phyloP scores from a whole-genome alignment of 805 yeast species.

The Zygotorulaspora florentina region DNA sequence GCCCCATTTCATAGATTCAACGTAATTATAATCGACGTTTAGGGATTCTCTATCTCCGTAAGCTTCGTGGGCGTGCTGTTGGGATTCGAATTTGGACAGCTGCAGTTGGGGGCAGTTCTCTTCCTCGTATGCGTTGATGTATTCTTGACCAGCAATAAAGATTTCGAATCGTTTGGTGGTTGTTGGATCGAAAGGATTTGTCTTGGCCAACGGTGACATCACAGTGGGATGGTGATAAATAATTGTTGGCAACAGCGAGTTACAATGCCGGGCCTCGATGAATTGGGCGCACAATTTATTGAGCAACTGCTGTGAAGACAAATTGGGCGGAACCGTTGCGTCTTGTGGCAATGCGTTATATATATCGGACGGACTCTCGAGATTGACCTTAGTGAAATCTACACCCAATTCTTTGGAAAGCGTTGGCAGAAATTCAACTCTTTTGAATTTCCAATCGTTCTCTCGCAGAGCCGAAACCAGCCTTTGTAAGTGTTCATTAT shows the following conservation, averaged over 20 bases:
- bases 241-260: constrained; percentile 53
- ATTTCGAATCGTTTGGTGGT: constrained; percentile 76
- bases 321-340: background rate
- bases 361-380: constrained; percentile 28
- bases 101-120: constrained; percentile 85
- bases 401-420: constrained; percentile 22
- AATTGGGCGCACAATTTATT: constrained; percentile 58
- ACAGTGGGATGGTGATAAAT: constrained; percentile 78
- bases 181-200: constrained; percentile 36
- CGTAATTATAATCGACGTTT: constrained; percentile 63
- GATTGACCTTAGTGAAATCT: constrained; percentile 30
- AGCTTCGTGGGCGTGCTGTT: constrained; percentile 45
- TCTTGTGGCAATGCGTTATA: constrained; percentile 13
- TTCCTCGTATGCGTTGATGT: constrained; percentile 92
- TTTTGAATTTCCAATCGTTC: constrained; percentile 27
- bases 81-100: constrained; percentile 54
- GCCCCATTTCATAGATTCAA: constrained; percentile 82
- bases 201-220: constrained; percentile 86
- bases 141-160: constrained; percentile 74
- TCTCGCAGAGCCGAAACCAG: constrained; percentile 12
- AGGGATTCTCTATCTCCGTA: constrained; percentile 58
- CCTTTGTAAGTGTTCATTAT: constrained; percentile 3
- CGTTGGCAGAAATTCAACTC: constrained; percentile 33
- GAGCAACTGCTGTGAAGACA: constrained; percentile 55
- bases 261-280: constrained; percentile 59